Base-by-base conservation (phyloP, 1,284 basidiomycete genomes). In the Coriolopsis trogii region DNA sequence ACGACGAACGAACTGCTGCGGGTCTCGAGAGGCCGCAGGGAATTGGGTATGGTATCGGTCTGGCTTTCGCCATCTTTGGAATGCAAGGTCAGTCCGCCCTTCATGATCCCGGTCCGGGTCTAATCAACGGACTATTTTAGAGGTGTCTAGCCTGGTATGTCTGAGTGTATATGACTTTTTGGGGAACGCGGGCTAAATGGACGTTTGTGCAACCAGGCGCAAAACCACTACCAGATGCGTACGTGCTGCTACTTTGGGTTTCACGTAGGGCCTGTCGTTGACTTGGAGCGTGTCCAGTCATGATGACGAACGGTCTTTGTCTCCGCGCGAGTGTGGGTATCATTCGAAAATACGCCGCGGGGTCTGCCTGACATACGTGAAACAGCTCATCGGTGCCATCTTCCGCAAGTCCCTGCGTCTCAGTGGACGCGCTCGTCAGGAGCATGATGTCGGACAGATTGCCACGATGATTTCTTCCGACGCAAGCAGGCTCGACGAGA, bases 401-500 rank as follows among this genome's bases (percentile, higher is more conserved):
- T 89, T 89, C 67, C 78, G 84, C 24, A 89, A 90, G 63, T 83
- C 86, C 1, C 71, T 91, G 21, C 79, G 84, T 21, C 73, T 93
- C 7, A 87, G 84, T 29, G 84, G 84, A 9, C 79, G 83, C 40
- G 81, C 82, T 16, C 75, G 88, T 13, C 67, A 77, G 59, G 71
- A 83, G 54, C 78, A 87, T 55, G 79, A 75, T 28, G 79, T 80
- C 18, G 86, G 86, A 2, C 77, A 89, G 63, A 82, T 89, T 46
- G 88, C 84, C 5, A 89, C 85, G 0, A 82, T 89, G 77, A 85
- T 88, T 20, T 82, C 81, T 3, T 77, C 85, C 20, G 85, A 88
- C 61, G 68, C 81, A 1, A 72, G 76, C 8, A 70, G 80, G 41
- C 62, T 86, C 16, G 82, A 86, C 55, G 56, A 70, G 1, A 75